These are phyloP conservation scores for Pleurozium schreberi DNA, from an alignment of 225 moss, liverwort and hornwort genomes.

Conservation along the genomic window DNA sequence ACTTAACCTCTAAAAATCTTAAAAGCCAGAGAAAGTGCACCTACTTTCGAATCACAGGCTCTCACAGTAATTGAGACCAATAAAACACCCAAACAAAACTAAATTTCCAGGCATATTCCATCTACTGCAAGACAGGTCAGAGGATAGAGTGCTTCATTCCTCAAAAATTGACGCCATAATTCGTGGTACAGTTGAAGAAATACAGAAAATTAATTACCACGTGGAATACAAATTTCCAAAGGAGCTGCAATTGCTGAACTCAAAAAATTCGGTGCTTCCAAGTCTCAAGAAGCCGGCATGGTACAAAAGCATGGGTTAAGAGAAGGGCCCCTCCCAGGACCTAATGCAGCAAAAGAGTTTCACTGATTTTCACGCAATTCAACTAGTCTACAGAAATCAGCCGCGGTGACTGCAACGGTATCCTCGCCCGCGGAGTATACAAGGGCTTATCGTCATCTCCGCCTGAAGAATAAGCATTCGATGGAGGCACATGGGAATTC, in stretches of 20 bases:
- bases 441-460: background rate
- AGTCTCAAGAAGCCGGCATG: constrained; percentile 6
- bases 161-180: background rate
- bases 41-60: background rate
- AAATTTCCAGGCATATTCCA: background rate
- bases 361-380: background rate
- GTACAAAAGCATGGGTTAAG: constrained; percentile 1
- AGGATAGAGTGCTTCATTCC: background rate
- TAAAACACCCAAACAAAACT: background rate
- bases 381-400: constrained; percentile 20
- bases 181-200: background rate
- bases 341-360: background rate
- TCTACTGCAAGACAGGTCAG: background rate
- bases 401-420: background rate
- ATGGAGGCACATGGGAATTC: background rate
- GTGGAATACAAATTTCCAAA: background rate
- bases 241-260: background rate
- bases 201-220: background rate
- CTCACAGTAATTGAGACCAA: background rate
- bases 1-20: background rate
- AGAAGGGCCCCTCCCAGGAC: background rate
- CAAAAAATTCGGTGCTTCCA: background rate
- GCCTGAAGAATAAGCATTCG: background rate
- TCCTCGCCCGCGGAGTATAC: constrained; percentile 1
- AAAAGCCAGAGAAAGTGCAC: background rate